Percentiles rank a stretch among this genome's conserved stretches.
Evolutionary conservation across 495 filamentous ascomycete species (phyloP).

Genomic region (Halenospora varia): DNA sequence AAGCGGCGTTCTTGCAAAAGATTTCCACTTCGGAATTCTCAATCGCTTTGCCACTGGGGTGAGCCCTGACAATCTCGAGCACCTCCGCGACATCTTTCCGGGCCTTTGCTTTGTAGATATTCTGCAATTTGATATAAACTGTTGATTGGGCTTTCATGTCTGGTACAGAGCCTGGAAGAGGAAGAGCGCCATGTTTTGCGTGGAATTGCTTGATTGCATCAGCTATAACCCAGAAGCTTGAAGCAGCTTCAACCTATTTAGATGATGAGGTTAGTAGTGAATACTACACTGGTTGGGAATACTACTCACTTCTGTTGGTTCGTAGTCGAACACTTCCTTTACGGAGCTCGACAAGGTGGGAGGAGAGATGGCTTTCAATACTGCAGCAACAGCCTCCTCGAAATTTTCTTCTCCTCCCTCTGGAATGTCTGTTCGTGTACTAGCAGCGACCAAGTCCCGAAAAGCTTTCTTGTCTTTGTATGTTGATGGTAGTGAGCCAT

Average conservation of each 20-base stretch:
- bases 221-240: constrained; percentile 87
- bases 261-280: constrained; percentile 16
- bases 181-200: constrained; percentile 62
- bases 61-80: constrained; percentile 56
- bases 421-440: constrained; percentile 66
- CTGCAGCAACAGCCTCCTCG: constrained; percentile 84
- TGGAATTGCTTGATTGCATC: constrained; percentile 76
- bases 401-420: constrained; percentile 97
- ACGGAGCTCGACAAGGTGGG: constrained; percentile 63
- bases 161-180: constrained; percentile 81
- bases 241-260: constrained; percentile 32
- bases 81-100: constrained; percentile 77
- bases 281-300: constrained; percentile 1
- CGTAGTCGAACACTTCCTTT: constrained; percentile 72
- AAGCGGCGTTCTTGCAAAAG: constrained; percentile 94
- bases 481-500: constrained; percentile 61
- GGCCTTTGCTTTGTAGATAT: constrained; percentile 89
- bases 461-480: constrained; percentile 91
- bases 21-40: constrained; percentile 76
- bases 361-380: constrained; percentile 74
- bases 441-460: constrained; percentile 58
- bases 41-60: constrained; percentile 51
- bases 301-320: constrained; percentile 38
- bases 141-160: constrained; percentile 97
- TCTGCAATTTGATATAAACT: constrained; percentile 89